Conservation (phyloP, 257 asterid genomes). For the Nicotiana tomentosiformis region DNA sequence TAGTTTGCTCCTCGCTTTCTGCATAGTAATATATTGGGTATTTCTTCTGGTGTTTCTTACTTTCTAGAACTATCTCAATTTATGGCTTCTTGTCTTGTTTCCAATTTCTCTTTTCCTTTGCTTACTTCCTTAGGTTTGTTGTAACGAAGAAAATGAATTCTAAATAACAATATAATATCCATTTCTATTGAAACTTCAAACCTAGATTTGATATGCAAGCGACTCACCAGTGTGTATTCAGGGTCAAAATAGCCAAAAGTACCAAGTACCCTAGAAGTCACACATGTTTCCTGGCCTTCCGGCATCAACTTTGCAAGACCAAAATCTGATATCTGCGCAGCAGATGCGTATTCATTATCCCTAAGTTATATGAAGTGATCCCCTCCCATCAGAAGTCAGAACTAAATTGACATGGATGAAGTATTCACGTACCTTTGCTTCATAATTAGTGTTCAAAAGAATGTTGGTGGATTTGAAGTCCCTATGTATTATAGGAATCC, state of each 20-base stretch:
- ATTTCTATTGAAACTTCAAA: neutral
- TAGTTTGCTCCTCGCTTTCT: neutral
- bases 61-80: neutral
- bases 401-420: neutral
- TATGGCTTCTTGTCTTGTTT: neutral
- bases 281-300: constrained; percentile 81
- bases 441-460: constrained; percentile 70
- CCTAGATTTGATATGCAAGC: neutral
- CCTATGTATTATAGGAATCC: constrained; percentile 87
- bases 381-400: neutral
- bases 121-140: neutral
- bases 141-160: neutral
- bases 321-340: constrained; percentile 81
- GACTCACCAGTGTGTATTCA: constrained; percentile 80
- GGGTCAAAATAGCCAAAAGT: constrained; percentile 99
- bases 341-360: neutral
- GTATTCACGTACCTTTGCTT: constrained; percentile 65
- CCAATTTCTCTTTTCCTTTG: neutral
- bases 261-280: constrained; percentile 83
- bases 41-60: neutral
- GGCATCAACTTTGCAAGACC: constrained; percentile 98
- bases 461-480: constrained; percentile 96
- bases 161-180: neutral
- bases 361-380: neutral
- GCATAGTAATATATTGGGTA: neutral